phyloP scores from a whole-genome alignment of 2,329 filamentous ascomycete genomes.

The Nemania sp. region DNA sequence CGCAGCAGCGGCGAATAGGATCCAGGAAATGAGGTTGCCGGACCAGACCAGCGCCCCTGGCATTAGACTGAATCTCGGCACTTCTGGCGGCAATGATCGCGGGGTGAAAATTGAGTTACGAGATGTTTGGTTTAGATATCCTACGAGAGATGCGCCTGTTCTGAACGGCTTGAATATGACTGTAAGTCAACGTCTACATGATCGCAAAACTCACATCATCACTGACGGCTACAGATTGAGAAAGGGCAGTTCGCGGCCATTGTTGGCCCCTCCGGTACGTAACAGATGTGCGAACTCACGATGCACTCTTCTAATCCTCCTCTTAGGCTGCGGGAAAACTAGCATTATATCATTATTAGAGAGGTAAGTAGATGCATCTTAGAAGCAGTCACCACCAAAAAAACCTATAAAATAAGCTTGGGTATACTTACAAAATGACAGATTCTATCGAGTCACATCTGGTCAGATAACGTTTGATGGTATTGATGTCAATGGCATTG shows the following conservation, averaged over 20 bases:
- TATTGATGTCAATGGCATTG: constrained; percentile 60
- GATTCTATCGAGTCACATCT: constrained; percentile 69
- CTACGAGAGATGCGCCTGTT: constrained; percentile 59
- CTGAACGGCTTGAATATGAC: constrained; percentile 65
- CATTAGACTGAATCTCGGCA: constrained; percentile 41
- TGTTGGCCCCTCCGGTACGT: constrained; percentile 66
- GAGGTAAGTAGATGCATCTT: constrained; percentile 41
- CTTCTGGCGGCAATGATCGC: constrained; percentile 47
- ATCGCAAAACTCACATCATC: not conserved
- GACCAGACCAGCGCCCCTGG: constrained; percentile 37
- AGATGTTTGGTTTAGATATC: constrained; percentile 64
- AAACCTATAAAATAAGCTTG: not conserved
- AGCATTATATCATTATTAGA: constrained; percentile 70
- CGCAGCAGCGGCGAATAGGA: constrained; percentile 63
- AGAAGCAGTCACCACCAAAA: too few relatives aligned
- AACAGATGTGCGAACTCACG: not conserved
- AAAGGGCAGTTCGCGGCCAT: constrained; percentile 72
- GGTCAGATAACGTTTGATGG: constrained; percentile 69
- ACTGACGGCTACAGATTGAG: constrained; percentile 48
- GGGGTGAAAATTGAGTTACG: constrained; percentile 61
- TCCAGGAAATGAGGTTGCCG: constrained; percentile 52
- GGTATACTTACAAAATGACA: constrained; percentile 24
- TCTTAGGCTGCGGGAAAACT: constrained; percentile 65
- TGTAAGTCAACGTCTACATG: constrained; percentile 25
- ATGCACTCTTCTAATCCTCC: constrained; percentile 22